phyloP scores from a whole-genome alignment of 2,329 filamentous ascomycete species.

The Sordariomycetes sp. region DNA sequence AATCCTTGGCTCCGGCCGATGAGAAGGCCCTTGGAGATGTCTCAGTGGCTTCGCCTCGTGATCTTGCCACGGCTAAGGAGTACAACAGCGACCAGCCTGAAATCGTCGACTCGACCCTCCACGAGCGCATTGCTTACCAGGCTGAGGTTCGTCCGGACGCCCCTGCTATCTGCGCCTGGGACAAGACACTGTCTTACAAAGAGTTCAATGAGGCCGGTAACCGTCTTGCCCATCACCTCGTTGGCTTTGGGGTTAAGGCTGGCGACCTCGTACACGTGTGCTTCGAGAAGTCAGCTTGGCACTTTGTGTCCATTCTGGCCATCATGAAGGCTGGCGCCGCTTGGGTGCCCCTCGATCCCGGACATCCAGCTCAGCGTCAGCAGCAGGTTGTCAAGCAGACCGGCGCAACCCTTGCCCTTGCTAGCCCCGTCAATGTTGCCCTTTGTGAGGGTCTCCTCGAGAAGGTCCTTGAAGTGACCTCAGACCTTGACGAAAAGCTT shows the following conservation, averaged over 20 bases:
- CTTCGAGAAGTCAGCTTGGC: constrained; percentile 8
- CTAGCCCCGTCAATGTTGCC: not conserved
- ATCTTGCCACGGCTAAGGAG: not conserved
- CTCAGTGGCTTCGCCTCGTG: not conserved
- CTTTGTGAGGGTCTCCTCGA: not conserved
- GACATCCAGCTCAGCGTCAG: constrained; percentile 4
- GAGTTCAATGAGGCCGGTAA: constrained; percentile 1
- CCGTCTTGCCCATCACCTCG: constrained; percentile 1
- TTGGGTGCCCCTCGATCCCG: constrained; percentile 6
- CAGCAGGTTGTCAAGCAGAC: constrained; percentile 3
- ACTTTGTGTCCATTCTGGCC: constrained; percentile 6
- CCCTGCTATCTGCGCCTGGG: constrained; percentile 2
- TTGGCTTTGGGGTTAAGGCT: not conserved
- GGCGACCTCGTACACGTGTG: constrained; percentile 6
- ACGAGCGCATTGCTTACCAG: not conserved
- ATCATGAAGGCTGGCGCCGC: constrained; percentile 7
- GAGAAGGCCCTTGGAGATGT: constrained; percentile 1
- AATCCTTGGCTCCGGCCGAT: not conserved
- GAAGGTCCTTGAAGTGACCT: constrained; percentile 3
- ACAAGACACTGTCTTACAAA: constrained; percentile 1
- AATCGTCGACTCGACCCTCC: not conserved
- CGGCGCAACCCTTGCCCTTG: not conserved
- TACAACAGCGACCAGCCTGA: constrained; percentile 1
- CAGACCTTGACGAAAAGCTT: constrained; percentile 1
- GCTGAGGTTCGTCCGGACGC: not conserved